These are phyloP conservation scores for Musa balbisiana DNA, from an alignment of 202 grass and related monocot species.

Conservation along the genomic window DNA sequence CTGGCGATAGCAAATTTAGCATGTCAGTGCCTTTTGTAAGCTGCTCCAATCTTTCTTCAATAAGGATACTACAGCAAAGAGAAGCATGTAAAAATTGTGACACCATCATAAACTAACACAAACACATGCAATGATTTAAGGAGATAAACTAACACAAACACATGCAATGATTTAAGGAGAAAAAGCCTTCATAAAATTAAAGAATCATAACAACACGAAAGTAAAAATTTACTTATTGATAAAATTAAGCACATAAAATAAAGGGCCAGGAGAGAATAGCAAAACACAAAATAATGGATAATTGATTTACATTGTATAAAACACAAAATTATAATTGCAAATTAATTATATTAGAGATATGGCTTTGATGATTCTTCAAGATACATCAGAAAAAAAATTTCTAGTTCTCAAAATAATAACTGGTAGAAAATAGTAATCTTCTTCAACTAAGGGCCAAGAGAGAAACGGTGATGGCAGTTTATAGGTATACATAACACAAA, in stretches of 20 bases:
- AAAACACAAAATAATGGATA: no score
- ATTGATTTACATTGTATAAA: no score
- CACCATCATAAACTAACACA: not conserved
- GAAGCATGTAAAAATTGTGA: conserved; percentile 29
- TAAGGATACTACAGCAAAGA: conserved; percentile 57
- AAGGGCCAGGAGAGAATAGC: no score
- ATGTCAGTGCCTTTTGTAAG: conserved; percentile 73
- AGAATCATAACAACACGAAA: not conserved
- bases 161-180: not conserved
- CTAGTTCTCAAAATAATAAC: no score
- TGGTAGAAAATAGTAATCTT: not conserved
- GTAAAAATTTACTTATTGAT: not conserved
- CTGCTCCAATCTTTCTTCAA: conserved; percentile 88
- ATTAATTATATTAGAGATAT: no score
- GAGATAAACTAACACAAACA: no score
- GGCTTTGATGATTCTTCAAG: no score
- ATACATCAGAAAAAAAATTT: no score
- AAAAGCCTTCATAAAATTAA: not conserved
- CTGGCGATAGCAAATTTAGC: conserved; percentile 60
- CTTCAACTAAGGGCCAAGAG: not conserved
- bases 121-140: not conserved
- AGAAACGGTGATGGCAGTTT: not conserved
- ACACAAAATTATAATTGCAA: no score
- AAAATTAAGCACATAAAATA: not conserved
- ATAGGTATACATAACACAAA: not conserved